These are phyloP conservation scores for Fusarium fracticaudum DNA, from an alignment of 2,329 filamentous ascomycete species.

Conservation along the genomic window DNA sequence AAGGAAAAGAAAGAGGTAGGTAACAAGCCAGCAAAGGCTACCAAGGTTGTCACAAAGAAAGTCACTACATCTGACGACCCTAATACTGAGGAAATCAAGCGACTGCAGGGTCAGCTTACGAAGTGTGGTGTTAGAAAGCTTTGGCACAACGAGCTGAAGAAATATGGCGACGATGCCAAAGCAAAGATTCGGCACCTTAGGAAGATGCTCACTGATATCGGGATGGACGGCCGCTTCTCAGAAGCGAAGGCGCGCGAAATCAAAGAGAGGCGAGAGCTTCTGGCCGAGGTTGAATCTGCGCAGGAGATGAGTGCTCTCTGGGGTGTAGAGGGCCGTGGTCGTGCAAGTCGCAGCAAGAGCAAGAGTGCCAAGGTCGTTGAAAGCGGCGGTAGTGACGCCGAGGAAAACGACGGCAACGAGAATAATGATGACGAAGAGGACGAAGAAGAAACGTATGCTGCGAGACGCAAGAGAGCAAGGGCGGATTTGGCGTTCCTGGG, in stretches of 20 bases:
- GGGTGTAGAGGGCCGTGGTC: slow-evolving; percentile 64
- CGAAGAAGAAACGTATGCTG: slow-evolving; percentile 51
- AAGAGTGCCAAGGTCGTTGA: slow-evolving; percentile 47
- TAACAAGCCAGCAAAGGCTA: slow-evolving; percentile 40
- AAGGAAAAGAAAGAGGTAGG: slow-evolving; percentile 49
- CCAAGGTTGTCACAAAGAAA: slow-evolving; percentile 45
- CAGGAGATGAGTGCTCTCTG: slow-evolving; percentile 83
- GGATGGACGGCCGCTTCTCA: slow-evolving; percentile 91
- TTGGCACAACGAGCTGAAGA: slow-evolving; percentile 86
- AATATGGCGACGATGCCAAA: slow-evolving; percentile 73
- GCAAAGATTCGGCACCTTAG: slow-evolving; percentile 87
- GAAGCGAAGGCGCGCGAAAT: slow-evolving; percentile 86
- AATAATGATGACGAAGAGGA: slow-evolving; percentile 38
- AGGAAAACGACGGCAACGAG: slow-evolving; percentile 38
- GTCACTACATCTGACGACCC: slow-evolving; percentile 58
- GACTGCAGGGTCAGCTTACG: slow-evolving; percentile 82
- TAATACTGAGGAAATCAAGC: slow-evolving; percentile 84
- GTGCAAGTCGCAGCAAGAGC: slow-evolving; percentile 53
- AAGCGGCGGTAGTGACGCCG: slow-evolving; percentile 42
- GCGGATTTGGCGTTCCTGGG: slow-evolving; percentile 73
- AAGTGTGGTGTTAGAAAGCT: slow-evolving; percentile 95
- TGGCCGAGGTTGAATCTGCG: slow-evolving; percentile 84
- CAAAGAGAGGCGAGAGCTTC: slow-evolving; percentile 85
- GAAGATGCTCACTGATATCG: slow-evolving; percentile 79
- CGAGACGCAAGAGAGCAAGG: slow-evolving; percentile 58